Evolutionary conservation across 140 eudicot genomes (phyloP), one percentile per base, ranked within the genome.

Genomic region (Bidens hawaiensis): DNA sequence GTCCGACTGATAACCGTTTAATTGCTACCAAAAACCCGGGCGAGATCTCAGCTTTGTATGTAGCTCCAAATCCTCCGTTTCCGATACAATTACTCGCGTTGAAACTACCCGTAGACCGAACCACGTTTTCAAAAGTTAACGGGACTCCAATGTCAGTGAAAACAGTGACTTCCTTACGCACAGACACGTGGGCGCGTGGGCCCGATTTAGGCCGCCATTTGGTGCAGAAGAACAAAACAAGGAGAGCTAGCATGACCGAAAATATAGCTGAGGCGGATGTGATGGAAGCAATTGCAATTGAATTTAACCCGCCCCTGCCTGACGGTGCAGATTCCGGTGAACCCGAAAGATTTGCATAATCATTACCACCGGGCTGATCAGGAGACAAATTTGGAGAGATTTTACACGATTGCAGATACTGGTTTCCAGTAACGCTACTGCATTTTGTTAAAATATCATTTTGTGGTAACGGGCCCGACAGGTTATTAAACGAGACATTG

Each of bases 21-120:
- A n/a, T n/a, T n/a, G n/a, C n/a, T n/a, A n/a, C n/a, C n/a, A n/a
- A n/a, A n/a, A n/a, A n/a, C n/a, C n/a, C n/a, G n/a, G n/a, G n/a
- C n/a, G n/a, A n/a, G n/a, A n/a, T n/a, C n/a, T n/a, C n/a, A n/a
- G 94, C 94, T 46, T 85, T 85, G 78, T 76, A 79, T 0, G 94
- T 85, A 1, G 94, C 86, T 12, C 89, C 94, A 27, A 85, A 85
- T 1, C 94, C 94, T 3, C 89, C 94, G 33, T 64, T 82, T n/a
- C 94, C 89, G 0, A 85, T 85, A 74, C 86, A 85, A 64, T 82
- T 82, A 59, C 74, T 82, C 2, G 86, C 83, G 6, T 76, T 82
- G 66, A 85, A 85, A 24, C 75, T 69, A 9, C 83, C 83, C 0
- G 94, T 84, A 12, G 88, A 79, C 22, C 70, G 81, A 50, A 85